Evolutionary conservation across 768 basidiomycete genomes (phyloP), one percentile per base, ranked within the genome.

Genomic region (Thelephora aurantiotincta): DNA sequence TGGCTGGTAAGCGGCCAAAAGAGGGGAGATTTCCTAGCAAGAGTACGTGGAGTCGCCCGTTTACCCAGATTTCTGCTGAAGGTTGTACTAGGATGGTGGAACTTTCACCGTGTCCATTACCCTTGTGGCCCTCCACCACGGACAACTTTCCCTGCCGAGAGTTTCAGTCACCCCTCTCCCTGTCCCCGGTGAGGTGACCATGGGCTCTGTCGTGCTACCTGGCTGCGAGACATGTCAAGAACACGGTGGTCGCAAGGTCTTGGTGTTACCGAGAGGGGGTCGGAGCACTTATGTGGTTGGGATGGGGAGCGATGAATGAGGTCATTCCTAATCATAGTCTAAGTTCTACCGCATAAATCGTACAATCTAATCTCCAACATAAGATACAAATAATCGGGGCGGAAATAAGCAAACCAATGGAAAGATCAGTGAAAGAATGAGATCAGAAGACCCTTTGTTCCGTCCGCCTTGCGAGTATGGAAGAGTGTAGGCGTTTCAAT

Each of bases 1-100:
- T 97, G 93, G 93, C 69, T 96, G 2, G 77, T 97, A 7, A 85
- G 88, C 51, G 93, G 93, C 7, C 72, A 73, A 36, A 94, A 92
- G 64, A 77, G 83, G 46, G 92, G 91, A 0, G 83, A 85, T 54
- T 93, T 88, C 55, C 47, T 71, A 14, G 86, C 83, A 2, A 70
- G 67, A 64, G 93, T 87, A 56, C 46, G 78, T 57, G n/a, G 1
- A 0, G 35, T 13, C 11, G 13, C 1, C 16, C 18, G 2, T 50
- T 6, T 16, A 2, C n/a, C 1, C 1, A 30, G 22, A 30, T 9
- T 30, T 4, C 26, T 30, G 26, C 9, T 30, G 26, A 30, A 30
- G 6, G 2, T 41, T 43, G 26, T 35, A 26, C 5, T 50, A 91
- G 87, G 77, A 87, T 48, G 77, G 72, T 12, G 68, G 64, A 33